A percentile compares a stretch with the other conserved stretches of the same genome.
phyloP scores from a whole-genome alignment of 148 eudicot genomes.

The Arctostaphylos glauca region DNA sequence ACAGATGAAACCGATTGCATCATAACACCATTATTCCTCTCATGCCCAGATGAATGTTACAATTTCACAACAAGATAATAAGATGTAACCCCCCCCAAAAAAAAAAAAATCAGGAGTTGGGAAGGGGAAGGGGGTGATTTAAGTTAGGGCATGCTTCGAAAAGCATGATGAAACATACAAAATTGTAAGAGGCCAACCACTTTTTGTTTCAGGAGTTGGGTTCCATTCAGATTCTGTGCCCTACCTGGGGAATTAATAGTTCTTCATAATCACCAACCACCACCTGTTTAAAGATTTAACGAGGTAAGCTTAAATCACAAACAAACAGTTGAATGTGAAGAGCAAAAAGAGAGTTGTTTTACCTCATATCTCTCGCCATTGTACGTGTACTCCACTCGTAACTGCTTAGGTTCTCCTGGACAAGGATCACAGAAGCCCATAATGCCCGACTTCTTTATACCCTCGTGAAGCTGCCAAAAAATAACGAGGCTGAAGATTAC shows the following conservation, averaged over 20 bases:
- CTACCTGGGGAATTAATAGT: slow-evolving; percentile 60
- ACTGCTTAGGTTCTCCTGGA: slow-evolving; percentile 76
- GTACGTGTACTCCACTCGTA: slow-evolving; percentile 65
- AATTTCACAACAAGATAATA: neutral
- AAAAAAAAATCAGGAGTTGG: neutral
- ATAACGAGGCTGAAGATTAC: neutral
- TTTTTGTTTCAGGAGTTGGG: slow-evolving; percentile 3
- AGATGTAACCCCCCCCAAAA: too few species aligned
- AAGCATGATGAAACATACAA: slow-evolving; percentile 3
- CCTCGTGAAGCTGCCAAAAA: slow-evolving; percentile 76
- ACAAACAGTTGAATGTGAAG: neutral
- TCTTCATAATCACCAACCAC: slow-evolving; percentile 64
- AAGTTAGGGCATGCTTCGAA: slow-evolving; percentile 4
- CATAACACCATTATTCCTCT: neutral
- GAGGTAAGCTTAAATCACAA: neutral
- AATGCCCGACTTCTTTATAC: slow-evolving; percentile 94
- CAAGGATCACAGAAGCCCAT: slow-evolving; percentile 99
- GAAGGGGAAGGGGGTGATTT: neutral
- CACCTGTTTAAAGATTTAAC: slow-evolving; percentile 36
- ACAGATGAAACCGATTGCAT: neutral
- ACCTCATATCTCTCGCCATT: slow-evolving; percentile 57
- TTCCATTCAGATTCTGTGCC: slow-evolving; percentile 40
- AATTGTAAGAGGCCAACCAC: slow-evolving; percentile 17
- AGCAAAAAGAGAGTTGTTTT: slow-evolving; percentile 7
- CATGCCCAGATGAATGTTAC: neutral